phyloP scores from a whole-genome alignment of 1,284 basidiomycete species.

The Sanghuangporus weigelae region DNA sequence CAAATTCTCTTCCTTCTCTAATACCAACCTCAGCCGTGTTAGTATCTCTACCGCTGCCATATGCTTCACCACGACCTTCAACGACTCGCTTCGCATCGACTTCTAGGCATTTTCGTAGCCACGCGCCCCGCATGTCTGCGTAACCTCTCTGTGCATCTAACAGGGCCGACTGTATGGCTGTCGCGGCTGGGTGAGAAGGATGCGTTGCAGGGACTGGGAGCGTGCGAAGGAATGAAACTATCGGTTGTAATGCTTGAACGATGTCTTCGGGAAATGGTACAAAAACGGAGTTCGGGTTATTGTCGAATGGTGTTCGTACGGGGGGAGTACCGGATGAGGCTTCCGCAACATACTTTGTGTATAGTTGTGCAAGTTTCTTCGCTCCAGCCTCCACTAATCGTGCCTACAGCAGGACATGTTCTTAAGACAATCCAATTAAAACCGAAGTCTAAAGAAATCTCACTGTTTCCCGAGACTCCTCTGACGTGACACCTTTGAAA shows the following conservation, averaged over 20 bases:
- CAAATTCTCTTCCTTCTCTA: constrained; percentile 59
- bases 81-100: constrained; percentile 59
- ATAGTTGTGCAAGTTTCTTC: constrained; percentile 72
- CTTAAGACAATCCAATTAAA: constrained; percentile 6
- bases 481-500: constrained; percentile 56
- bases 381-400: constrained; percentile 73
- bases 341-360: constrained; percentile 77
- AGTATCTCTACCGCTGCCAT: constrained; percentile 16
- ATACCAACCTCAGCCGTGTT: constrained; percentile 41
- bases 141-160: constrained; percentile 75
- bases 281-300: constrained; percentile 23
- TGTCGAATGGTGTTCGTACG: constrained; percentile 45
- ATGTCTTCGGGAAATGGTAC: constrained; percentile 51
- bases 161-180: constrained; percentile 54
- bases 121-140: constrained; percentile 76
- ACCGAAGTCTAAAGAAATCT: constrained; percentile 19
- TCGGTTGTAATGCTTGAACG: constrained; percentile 48
- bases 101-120: constrained; percentile 69
- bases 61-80: constrained; percentile 56
- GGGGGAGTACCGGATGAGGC: constrained; percentile 66
- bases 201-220: constrained; percentile 71
- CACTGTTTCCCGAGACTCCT: constrained; percentile 55
- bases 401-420: constrained; percentile 38
- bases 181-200: constrained; percentile 70
- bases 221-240: constrained; percentile 63